Percentiles rank a stretch among this genome's conserved stretches.
These are phyloP conservation scores for Russula compacta DNA, from an alignment of 768 basidiomycete species.

Conservation along the genomic window DNA sequence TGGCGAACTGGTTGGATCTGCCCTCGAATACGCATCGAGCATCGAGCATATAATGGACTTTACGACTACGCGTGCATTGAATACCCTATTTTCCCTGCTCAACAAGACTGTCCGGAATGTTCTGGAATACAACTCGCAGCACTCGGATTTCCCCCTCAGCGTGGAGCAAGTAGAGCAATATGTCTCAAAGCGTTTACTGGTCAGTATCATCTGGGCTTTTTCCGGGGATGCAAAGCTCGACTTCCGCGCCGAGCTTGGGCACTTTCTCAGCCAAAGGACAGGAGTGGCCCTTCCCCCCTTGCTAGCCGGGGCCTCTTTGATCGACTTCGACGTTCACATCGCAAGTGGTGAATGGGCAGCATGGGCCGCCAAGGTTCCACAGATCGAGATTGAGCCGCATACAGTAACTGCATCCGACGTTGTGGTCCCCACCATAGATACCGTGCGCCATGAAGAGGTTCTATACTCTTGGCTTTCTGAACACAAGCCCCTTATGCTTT, in stretches of 20 bases:
- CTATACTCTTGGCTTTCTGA: constrained; percentile 98
- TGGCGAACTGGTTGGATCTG: constrained; percentile 72
- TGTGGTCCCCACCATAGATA: constrained; percentile 97
- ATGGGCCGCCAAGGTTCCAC: constrained; percentile 89
- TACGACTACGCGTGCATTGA: constrained; percentile 81
- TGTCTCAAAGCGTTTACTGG: constrained; percentile 77
- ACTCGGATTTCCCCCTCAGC: constrained; percentile 87
- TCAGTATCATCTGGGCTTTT: constrained; percentile 97
- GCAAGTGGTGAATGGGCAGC: constrained; percentile 77
- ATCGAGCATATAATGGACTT: constrained; percentile 99
- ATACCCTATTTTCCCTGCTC: constrained; percentile 92
- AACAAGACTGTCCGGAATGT: constrained; percentile 94
- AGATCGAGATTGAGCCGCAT: constrained; percentile 95
- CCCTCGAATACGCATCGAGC: constrained; percentile 70
- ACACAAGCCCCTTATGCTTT: constrained; percentile 96
- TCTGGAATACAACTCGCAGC: constrained; percentile 90
- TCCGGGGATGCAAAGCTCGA: constrained; percentile 93
- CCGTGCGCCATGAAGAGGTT: constrained; percentile 96
- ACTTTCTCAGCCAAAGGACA: constrained; percentile 75
- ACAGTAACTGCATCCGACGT: constrained; percentile 92
- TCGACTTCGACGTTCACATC: constrained; percentile 93
- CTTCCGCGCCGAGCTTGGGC: constrained; percentile 80
- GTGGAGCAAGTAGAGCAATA: constrained; percentile 84
- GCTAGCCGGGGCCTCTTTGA: constrained; percentile 67
- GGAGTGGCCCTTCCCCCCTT: constrained; percentile 84